Percentiles rank a stretch among this genome's conserved stretches.
These are phyloP conservation scores for Camellia lanceoleosa DNA, from an alignment of 148 eudicot species.

Conservation along the genomic window DNA sequence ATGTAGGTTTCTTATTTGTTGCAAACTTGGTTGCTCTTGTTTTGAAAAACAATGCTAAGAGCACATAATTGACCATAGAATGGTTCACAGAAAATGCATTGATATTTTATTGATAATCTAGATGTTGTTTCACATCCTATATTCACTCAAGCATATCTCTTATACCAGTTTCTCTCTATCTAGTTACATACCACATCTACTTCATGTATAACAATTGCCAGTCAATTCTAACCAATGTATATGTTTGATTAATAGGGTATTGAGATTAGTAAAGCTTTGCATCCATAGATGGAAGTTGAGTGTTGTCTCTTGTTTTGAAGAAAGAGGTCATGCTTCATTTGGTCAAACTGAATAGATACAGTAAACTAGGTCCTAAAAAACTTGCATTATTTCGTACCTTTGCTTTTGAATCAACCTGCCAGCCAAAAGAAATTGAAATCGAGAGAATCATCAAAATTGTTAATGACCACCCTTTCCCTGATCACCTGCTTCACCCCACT, in stretches of 20 bases:
- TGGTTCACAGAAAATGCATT: too few species aligned
- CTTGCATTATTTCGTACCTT: constrained; percentile 9
- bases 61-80: too few species aligned
- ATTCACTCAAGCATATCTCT: too few species aligned
- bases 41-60: too few species aligned
- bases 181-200: too few species aligned
- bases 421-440: constrained; percentile 29
- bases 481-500: constrained; percentile 52
- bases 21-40: too few species aligned
- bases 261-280: not conserved
- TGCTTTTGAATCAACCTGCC: constrained; percentile 27
- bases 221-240: not conserved
- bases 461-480: constrained; percentile 77
- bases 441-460: constrained; percentile 56
- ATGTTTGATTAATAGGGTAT: not conserved
- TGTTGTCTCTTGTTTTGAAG: not conserved
- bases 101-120: too few species aligned
- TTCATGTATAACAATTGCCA: not conserved
- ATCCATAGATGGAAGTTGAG: constrained; percentile 7
- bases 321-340: constrained; percentile 19
- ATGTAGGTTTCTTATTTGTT: too few species aligned
- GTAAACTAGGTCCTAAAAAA: constrained; percentile 17
- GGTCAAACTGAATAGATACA: constrained; percentile 8
- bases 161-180: too few species aligned
- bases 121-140: too few species aligned